Conservation (phyloP, 495 filamentous ascomycete genomes). For the Lophium mytilinum region DNA sequence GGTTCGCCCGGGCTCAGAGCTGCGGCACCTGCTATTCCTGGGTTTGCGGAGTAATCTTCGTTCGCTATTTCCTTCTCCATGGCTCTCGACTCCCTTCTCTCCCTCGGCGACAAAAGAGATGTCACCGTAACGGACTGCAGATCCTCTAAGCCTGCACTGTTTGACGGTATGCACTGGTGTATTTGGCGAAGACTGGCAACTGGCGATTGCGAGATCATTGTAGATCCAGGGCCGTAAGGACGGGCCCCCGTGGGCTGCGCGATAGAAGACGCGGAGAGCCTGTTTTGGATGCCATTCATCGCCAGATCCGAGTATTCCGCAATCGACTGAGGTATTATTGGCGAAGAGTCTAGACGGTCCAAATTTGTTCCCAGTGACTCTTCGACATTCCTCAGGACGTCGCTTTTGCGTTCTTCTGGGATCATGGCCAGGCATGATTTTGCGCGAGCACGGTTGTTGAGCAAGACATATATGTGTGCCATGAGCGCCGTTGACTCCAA, state of each 20-base stretch:
- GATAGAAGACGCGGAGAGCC: slow-evolving; percentile 9
- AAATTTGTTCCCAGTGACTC: slow-evolving; percentile 8
- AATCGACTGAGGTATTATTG: slow-evolving; percentile 4
- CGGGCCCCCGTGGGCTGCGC: background rate
- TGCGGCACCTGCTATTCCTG: slow-evolving; percentile 9
- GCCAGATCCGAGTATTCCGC: slow-evolving; percentile 8
- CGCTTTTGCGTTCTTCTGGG: slow-evolving; percentile 12
- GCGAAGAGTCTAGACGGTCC: slow-evolving; percentile 14
- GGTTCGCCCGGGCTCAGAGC: slow-evolving; percentile 14
- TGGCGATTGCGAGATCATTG: slow-evolving; percentile 4
- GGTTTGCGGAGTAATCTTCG: slow-evolving; percentile 11
- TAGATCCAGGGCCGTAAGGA: slow-evolving; percentile 4
- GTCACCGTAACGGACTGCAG: slow-evolving; percentile 17
- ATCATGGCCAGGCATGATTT: slow-evolving; percentile 16
- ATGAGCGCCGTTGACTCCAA: slow-evolving; percentile 20
- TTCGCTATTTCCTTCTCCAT: slow-evolving; percentile 16
- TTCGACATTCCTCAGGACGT: slow-evolving; percentile 11
- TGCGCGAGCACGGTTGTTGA: slow-evolving; percentile 15
- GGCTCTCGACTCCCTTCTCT: slow-evolving; percentile 19
- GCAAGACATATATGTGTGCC: slow-evolving; percentile 20
- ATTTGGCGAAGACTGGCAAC: slow-evolving; percentile 4
- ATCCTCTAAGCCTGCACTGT: slow-evolving; percentile 14
- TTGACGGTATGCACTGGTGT: slow-evolving; percentile 3
- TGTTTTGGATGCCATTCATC: slow-evolving; percentile 3
- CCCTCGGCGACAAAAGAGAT: slow-evolving; percentile 20